Evolutionary conservation across 345 rosid genomes (phyloP), one percentile per base, ranked within the genome.

Genomic region (Noccaea bulbosa): DNA sequence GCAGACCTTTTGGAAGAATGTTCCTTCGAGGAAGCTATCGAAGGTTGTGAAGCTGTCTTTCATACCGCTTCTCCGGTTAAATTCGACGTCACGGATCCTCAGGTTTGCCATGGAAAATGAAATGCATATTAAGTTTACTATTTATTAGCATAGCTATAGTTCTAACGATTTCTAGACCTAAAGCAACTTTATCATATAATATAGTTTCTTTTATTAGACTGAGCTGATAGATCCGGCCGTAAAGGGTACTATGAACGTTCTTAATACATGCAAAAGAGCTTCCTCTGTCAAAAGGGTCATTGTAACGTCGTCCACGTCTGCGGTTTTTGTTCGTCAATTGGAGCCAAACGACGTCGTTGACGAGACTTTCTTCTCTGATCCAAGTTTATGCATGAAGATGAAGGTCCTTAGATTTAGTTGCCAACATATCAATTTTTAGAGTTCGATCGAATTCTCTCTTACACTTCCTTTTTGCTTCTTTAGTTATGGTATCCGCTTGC

Each of bases 41-140:
- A 71, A 14, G 92, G 88, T 37, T 87, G 89, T 47, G 77, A 73
- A 0, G 89, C 83, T 56, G 89, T 87, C 58, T 85, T 85, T 62
- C 92, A 85, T 44, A 71, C 81, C 0, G 93, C 91, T 1, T 73
- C 90, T 27, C 96, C 73, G 17, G 79, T 83, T 43, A 4, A 22
- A 2, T 1, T 80, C 17, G 53, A 72, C 53, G 27, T 64, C 24
- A 53, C 69, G 44, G 62, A 78, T 15, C 80, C 78, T 62, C 67
- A 83, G 87, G 87, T 48, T 4, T 70, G 17, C 11, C 8, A 4
- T 40, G 15, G 33, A 0, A 30, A 39, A 8, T 40, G 10, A 20
- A 69, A 69, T 45, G 12, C 53, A 27, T 14, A 38, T 6, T 39
- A 46, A 45, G 24, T 14, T 33, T 16, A 47, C 4, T 30, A 47